Base-by-base conservation (phyloP, 1,284 basidiomycete genomes). In the Cystobasidium sp. region DNA sequence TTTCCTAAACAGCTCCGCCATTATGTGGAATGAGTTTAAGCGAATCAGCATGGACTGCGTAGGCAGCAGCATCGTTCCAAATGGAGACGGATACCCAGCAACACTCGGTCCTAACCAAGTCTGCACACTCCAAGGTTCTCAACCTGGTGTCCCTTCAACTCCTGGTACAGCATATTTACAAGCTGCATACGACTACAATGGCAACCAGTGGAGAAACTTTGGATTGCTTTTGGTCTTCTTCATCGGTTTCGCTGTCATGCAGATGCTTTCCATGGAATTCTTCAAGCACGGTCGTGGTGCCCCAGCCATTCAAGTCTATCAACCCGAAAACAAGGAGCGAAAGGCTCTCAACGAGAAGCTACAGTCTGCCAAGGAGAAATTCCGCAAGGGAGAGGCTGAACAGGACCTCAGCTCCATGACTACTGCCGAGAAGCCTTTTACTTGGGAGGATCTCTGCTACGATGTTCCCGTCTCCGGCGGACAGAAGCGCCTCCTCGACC, bases 11-110 rank as follows among this genome's bases (percentile, higher is more conserved):
- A 56, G 55, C 64, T 66, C 64, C 2, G 14, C 68, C 67, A 16
- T 74, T 47, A 74, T 73, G 43, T 53, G 75, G 39, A 79, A 80
- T 78, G 79, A 80, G 66, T 80, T 80, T 72, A 69, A 75, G 39
- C 58, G 69, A 7, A 75, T 68, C 49, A 72, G 88, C 85, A 81
- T 92, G 52, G 84, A 84, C 1, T 93, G 92, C 78, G 88, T 91
- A 79, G 88, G 88, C 14, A 83, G 81, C 44, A 89, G 87, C 78
- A 85, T 93, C 68, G 85, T 91, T 22, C 92, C 92, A 0, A 72
- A 65, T 51, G 67, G 70, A 43, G 20, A 62, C n/a, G 59, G n/a
- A 6, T 74, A 74, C 58, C 72, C 67, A 16, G 44, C 37, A 20
- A 53, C 55, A 3, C 70, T 78, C 5, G 76, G 76, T 10, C 76